Evolutionary conservation across 1,139 yeast species (phyloP), one percentile per base, ranked within the genome.

Genomic region (Lodderomyces metapsilosis): DNA sequence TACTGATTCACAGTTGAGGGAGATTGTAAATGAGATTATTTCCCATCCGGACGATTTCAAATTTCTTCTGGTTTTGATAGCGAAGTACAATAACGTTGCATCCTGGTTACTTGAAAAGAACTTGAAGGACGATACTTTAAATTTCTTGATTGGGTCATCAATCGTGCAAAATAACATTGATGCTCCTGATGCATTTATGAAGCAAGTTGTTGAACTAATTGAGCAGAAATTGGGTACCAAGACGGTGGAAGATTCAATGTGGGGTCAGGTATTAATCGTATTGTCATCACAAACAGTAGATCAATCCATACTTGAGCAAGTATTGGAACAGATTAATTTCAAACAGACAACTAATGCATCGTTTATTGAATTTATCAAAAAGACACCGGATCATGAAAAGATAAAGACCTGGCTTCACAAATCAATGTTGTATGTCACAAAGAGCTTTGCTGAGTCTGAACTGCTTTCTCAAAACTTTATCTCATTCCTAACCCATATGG

Each of bases 381-480:
- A 28, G 17, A 3, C 7, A 4, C 17, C 37, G 7, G 13, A 18
- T 5, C 22, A 43, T 37, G 17, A 37, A 34, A 39, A 34, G 22
- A 16, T 46, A 18, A 38, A 25, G 2, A 36, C 41, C 5, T 78
- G 83, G 83, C 40, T 73, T 21, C 66, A 69, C 44, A 77, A 80
- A 49, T 66, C 80, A 3, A 66, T 76, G 51, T 58, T 85, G 7
- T 81, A 76, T 53, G 67, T 82, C 32, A 85, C 91, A 9, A 83
- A 79, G 52, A 68, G 73, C 44, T 70, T 83, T 50, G 83, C 92
- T 1, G 87, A 83, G 52, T 59, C 64, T 3, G 51, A 56, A 1
- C 18, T 30, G 15, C 52, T 75, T 11, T 61, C 76, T 0, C 44
- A 41, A 0, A 57, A 62, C 9, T 76, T 80, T 49, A 39, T 48